phyloP scores from a whole-genome alignment of 2,329 filamentous ascomycete genomes.

The Ophiostoma himal-ulmi region DNA sequence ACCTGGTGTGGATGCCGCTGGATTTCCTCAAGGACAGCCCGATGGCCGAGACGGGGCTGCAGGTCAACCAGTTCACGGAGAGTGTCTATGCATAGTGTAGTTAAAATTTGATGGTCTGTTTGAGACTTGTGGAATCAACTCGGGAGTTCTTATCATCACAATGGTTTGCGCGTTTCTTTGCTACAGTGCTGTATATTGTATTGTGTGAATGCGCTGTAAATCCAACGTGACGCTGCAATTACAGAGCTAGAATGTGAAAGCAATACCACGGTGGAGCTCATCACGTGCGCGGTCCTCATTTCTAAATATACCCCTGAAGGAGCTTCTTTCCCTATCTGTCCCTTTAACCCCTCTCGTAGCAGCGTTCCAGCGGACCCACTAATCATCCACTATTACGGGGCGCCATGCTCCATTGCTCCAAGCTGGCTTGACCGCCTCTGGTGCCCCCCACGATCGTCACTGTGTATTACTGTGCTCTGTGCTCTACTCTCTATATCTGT shows the following conservation, averaged over 20 bases:
- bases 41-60: constrained; percentile 84
- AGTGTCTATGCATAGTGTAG: constrained; percentile 64
- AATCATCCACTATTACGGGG: background rate
- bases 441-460: constrained; percentile 1
- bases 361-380: background rate
- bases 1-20: constrained; percentile 93
- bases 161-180: no score
- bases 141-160: no score
- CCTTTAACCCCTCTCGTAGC: background rate
- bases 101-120: no score
- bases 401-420: background rate
- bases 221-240: background rate
- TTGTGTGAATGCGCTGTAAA: background rate
- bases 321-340: background rate
- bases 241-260: no score
- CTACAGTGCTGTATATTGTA: background rate
- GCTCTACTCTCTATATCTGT: background rate
- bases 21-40: constrained; percentile 75
- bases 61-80: constrained; percentile 82
- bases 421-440: constrained; percentile 5
- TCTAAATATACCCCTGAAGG: constrained; percentile 3
- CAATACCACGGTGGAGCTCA: background rate
- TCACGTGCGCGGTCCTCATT: constrained; percentile 19
- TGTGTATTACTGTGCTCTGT: background rate
- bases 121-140: background rate